Percentiles rank a stretch among this genome's conserved stretches.
These are phyloP conservation scores for Penicillium polonicum DNA, from an alignment of 2,329 filamentous ascomycete species.

Conservation along the genomic window DNA sequence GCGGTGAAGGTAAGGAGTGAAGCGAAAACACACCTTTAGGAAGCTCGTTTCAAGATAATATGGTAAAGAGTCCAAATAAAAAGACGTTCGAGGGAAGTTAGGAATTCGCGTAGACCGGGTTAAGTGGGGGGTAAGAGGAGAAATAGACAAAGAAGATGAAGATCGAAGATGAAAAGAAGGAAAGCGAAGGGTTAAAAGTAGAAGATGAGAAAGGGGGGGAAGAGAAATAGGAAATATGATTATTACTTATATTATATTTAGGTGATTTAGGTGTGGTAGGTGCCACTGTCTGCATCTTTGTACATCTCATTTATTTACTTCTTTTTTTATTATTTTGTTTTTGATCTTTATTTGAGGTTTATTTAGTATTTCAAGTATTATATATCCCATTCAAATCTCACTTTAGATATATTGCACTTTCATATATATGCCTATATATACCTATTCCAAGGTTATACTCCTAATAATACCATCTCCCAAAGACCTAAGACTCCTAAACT, in stretches of 20 bases:
- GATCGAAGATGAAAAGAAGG: not conserved
- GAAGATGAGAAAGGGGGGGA: conserved; percentile 9
- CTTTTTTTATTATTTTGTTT: not conserved
- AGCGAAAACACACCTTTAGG: conserved; percentile 1
- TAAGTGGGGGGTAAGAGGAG: not conserved
- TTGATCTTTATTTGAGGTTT: not conserved
- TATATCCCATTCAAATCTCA: not conserved
- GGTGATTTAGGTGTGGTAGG: conserved; percentile 30
- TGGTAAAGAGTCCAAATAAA: not conserved
- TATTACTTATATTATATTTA: conserved; percentile 7
- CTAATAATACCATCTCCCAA: not conserved
- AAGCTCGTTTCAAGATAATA: not conserved
- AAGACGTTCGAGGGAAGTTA: not conserved
- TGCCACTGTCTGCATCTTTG: conserved; percentile 18
- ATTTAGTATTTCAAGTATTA: not conserved
- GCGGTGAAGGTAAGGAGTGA: not conserved
- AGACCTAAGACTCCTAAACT: not conserved
- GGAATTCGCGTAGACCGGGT: not conserved
- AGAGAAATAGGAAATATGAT: conserved; percentile 1
- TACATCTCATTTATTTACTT: conserved; percentile 22
- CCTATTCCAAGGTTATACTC: not conserved
- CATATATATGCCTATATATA: not conserved
- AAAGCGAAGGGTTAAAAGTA: conserved; percentile 6
- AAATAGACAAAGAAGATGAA: not conserved
- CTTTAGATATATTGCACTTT: not conserved